A percentile compares a stretch with the other conserved stretches of the same genome.
phyloP scores from a whole-genome alignment of 345 rosid species.

The Aquilaria sinensis region DNA sequence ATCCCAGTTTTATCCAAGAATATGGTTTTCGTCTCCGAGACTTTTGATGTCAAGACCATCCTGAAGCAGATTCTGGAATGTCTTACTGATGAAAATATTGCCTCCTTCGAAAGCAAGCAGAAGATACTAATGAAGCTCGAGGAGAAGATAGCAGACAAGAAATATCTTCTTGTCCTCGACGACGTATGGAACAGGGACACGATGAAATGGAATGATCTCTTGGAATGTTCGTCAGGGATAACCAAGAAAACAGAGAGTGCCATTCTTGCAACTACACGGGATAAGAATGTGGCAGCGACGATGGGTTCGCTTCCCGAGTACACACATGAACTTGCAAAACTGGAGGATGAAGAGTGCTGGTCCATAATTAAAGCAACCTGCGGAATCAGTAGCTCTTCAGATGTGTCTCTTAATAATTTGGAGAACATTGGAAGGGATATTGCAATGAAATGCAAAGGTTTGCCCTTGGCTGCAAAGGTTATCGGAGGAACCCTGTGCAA shows the following conservation, averaged over 20 bases:
- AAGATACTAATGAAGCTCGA: neutral
- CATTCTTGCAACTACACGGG: slow-evolving; percentile 17
- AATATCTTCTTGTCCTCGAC: slow-evolving; percentile 11
- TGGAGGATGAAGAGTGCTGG: slow-evolving; percentile 9
- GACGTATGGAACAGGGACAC: slow-evolving; percentile 16
- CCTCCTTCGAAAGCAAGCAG: neutral
- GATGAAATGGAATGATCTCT: slow-evolving; percentile 9
- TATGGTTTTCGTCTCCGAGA: slow-evolving; percentile 13
- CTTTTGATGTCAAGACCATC: neutral
- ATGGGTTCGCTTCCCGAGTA: neutral
- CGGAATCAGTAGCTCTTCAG: neutral
- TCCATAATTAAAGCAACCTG: slow-evolving; percentile 9
- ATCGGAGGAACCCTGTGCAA: neutral
- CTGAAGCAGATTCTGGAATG: slow-evolving; percentile 10
- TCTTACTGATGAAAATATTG: neutral
- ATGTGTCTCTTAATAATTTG: neutral
- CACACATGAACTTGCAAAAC: neutral
- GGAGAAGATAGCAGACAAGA: neutral
- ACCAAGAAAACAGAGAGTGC: neutral
- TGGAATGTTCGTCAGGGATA: neutral
- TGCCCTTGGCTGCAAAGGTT: neutral
- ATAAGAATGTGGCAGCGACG: neutral
- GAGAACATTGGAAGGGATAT: neutral
- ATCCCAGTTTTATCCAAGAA: slow-evolving; percentile 1
- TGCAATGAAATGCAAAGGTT: neutral